Evolutionary conservation across 345 rosid genomes (phyloP), one percentile per base, ranked within the genome.

Genomic region (Acer saccharum): DNA sequence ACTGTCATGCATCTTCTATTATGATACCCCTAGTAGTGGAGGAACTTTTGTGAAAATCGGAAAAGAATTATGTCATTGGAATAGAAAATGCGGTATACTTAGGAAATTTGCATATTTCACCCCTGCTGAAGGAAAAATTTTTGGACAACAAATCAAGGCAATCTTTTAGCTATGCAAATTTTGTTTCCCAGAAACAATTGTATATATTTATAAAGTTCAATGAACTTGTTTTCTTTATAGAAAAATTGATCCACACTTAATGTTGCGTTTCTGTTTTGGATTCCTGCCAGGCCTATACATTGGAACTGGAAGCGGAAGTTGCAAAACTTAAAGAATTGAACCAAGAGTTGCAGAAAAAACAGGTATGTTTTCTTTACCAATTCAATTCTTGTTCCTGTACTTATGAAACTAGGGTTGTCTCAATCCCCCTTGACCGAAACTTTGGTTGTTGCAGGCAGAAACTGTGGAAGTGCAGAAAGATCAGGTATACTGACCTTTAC

Each of bases 261-360:
- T 55, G 55, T 10, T 46, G 44, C 14, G 50, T 58, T 72, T 72
- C 67, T 3, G 63, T 60, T 80, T 43, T 48, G 66, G 79, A 71
- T 68, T 39, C 68, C 50, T 83, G 68, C 74, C 86, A 97, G 99
- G 99, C 99, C 17, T 97, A 97, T 74, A 94, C 98, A 1, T 68
- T 89, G 90, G 98, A 97, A 81, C 85, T 97, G 79, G 99, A 97
- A 87, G 93, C 91, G 78, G 98, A 94, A 84, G 84, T 97, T 76
- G 94, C 94, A 54, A 90, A 90, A 81, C 89, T 94, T 18, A 94
- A 94, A 81, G 90, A 90, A 81, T 50, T 85, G 83, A 97, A 97
- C 80, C 80, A 89, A 79, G 94, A 94, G 76, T 79, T 97, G 83
- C 85, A 71, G 80, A 93, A 57, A 77, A 91, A 93, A 80, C 99